Base-by-base conservation (phyloP, 352 stramenopile genomes). In the Globisporangium nagaii region DNA sequence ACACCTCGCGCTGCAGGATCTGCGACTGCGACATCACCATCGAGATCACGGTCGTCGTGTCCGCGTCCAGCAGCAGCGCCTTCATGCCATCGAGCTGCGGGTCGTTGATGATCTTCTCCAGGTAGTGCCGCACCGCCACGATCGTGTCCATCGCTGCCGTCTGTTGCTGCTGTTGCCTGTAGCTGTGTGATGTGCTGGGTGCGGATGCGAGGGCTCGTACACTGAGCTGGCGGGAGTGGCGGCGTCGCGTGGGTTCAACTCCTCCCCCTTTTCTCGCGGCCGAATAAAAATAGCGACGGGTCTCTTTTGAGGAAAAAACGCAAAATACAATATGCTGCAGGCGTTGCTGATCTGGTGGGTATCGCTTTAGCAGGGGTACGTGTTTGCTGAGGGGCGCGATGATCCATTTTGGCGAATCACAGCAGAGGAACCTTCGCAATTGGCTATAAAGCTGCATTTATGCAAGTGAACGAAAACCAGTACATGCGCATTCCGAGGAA, bases 1-100 rank as follows among this genome's bases (percentile, higher is more conserved):
- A 99, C 5, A 99, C 94, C 55, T 99, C 90, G 45, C 93, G 82
- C 60, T 91, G 79, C 31, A 98, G 62, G 46, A 99, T 98, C 65
- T 98, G 90, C 36, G 90, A 97, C 75, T 98, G 96, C 17, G 86
- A 95, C 63, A 97, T 96, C 24, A 98, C 96, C 72, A 97, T 98
- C 28, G 75, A 93, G 37, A 98, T 87, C 45, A 98, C 93, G 61
- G 94, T 90, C 12, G 94, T 98, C 19, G 97, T 99, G 25, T 93
- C 80, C 4, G 76, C 78, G 70, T 99, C 96, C 43, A 99, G 81
- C 47, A 99, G 71, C 25, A 99, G 77, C 27, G 93, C 90, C 72
- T 99, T 99, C 96, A 99, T 99, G 34, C 95, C 96, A 12, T 87
- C 77, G 36, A 93, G 66, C 62, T 90, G 80, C 62, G 75, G 70